Conservation (phyloP, 2,329 filamentous ascomycete genomes). For the Lachnellula suecica region DNA sequence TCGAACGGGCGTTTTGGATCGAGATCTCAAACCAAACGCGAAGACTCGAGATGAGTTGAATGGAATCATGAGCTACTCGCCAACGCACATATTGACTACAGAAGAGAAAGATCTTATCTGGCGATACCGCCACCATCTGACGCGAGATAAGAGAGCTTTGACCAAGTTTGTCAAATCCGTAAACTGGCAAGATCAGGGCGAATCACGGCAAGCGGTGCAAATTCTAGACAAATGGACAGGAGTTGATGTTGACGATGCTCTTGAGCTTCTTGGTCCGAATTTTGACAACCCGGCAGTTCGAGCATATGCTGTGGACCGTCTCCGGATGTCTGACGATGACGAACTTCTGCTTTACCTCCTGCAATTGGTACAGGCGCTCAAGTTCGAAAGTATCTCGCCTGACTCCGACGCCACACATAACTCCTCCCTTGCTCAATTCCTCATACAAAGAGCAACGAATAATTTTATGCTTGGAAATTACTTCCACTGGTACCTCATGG, state of each 20-base stretch:
- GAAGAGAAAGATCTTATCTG: conserved; percentile 96
- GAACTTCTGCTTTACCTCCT: conserved; percentile 89
- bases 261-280: conserved; percentile 88
- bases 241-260: conserved; percentile 93
- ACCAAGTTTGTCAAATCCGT: conserved; percentile 99
- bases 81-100: conserved; percentile 80
- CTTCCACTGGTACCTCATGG: conserved; percentile 98
- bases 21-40: conserved; percentile 93
- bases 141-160: conserved; percentile 84
- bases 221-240: conserved; percentile 92
- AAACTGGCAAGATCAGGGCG: conserved; percentile 83
- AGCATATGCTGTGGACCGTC: conserved; percentile 87
- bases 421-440: conserved; percentile 84
- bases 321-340: conserved; percentile 89
- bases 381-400: conserved; percentile 78
- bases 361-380: conserved; percentile 92
- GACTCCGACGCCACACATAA: conserved; percentile 64
- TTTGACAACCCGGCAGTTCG: conserved; percentile 88
- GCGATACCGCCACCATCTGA: conserved; percentile 95
- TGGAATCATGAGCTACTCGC: conserved; percentile 85
- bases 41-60: conserved; percentile 95
- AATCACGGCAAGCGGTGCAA: conserved; percentile 86
- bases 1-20: conserved; percentile 89
- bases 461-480: conserved; percentile 94
- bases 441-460: conserved; percentile 82